A percentile compares a stretch with the other conserved stretches of the same genome.
These are phyloP conservation scores for Globisporangium yorkense DNA, from an alignment of 352 stramenopile species.

Conservation along the genomic window DNA sequence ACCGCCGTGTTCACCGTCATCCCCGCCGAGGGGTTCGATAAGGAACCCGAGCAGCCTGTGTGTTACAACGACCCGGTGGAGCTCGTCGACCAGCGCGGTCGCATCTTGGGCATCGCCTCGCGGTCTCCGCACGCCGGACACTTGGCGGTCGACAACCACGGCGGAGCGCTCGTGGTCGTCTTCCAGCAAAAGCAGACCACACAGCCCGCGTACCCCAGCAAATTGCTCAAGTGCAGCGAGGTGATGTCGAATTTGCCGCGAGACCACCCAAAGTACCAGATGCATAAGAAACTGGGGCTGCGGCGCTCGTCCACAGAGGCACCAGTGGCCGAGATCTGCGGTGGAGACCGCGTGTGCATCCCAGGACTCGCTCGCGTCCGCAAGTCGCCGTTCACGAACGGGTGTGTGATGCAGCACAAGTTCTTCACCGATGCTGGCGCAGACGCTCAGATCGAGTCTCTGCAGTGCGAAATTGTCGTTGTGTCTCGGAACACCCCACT, in stretches of 20 bases:
- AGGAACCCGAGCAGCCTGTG: constrained; percentile 28
- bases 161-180: constrained; percentile 28
- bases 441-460: constrained; percentile 1
- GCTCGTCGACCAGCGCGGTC: constrained; percentile 25
- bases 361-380: constrained; percentile 15
- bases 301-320: constrained; percentile 4
- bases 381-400: constrained; percentile 24
- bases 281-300: constrained; percentile 14
- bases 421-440: constrained; percentile 9
- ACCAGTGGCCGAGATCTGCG: constrained; percentile 26
- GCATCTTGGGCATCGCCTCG: constrained; percentile 22
- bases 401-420: constrained; percentile 26
- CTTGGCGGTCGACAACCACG: constrained; percentile 26
- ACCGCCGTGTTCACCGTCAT: constrained; percentile 30
- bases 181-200: constrained; percentile 11
- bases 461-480: constrained; percentile 28
- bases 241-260: background rate
- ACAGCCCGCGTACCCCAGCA: background rate
- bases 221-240: constrained; percentile 5
- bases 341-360: constrained; percentile 25
- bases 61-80: constrained; percentile 38
- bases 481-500: constrained; percentile 12
- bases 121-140: constrained; percentile 21
- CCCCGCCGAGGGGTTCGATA: constrained; percentile 32
- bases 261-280: background rate